Percentiles rank a stretch among this genome's conserved stretches.
Evolutionary conservation across 1,139 yeast species (phyloP).

Genomic region (Geotrichum macrosporum): DNA sequence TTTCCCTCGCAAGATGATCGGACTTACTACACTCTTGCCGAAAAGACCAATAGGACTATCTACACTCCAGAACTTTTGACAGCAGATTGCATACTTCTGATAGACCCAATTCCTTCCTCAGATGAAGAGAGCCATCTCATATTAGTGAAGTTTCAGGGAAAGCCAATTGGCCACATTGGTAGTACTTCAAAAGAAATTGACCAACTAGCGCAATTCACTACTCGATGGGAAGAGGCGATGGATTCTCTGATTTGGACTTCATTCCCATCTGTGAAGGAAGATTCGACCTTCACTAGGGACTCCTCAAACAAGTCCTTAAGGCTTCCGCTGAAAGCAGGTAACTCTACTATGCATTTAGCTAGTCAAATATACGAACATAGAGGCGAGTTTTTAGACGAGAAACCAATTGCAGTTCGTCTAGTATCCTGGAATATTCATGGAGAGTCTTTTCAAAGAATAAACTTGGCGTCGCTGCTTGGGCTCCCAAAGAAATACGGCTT

Average conservation of each 20-base stretch:
- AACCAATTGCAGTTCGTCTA: neutral
- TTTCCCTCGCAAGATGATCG: conserved; percentile 7
- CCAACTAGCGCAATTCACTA: conserved; percentile 13
- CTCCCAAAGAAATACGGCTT: conserved; percentile 35
- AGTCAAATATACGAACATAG: conserved; percentile 1
- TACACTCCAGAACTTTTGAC: conserved; percentile 13
- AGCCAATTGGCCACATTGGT: conserved; percentile 16
- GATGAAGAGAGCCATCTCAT: conserved; percentile 4
- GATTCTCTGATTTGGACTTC: neutral
- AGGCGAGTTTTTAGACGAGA: conserved; percentile 1
- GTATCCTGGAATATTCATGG: conserved; percentile 19
- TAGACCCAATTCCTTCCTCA: conserved; percentile 7
- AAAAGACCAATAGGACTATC: conserved; percentile 11
- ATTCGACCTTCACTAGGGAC: no score
- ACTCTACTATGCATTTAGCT: neutral
- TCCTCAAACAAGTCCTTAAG: no score
- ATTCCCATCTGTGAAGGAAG: no score
- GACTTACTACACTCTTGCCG: conserved; percentile 17
- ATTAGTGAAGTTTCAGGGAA: conserved; percentile 4
- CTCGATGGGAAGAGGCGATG: conserved; percentile 23
- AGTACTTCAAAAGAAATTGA: conserved; percentile 4
- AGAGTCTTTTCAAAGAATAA: conserved; percentile 15
- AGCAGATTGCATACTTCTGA: conserved; percentile 1
- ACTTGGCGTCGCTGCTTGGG: conserved; percentile 14
- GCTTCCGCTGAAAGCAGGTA: no score